A percentile compares a stretch with the other conserved stretches of the same genome.
phyloP scores from a whole-genome alignment of 768 basidiomycete genomes.

The Lactarius trivialis region DNA sequence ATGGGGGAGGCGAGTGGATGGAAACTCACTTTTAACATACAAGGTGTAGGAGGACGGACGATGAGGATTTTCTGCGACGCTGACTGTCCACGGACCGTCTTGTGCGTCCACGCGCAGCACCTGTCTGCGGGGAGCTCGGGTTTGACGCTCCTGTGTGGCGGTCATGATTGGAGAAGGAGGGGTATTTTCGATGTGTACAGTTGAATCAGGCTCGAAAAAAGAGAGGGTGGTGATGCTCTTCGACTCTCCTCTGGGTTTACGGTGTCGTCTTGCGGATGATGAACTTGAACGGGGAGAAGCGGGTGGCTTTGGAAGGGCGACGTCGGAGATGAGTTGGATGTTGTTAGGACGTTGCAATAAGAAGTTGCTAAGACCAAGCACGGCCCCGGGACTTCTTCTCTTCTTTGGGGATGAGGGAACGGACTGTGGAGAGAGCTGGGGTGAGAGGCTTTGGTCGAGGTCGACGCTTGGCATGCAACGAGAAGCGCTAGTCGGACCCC shows the following conservation, averaged over 20 bases:
- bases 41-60: constrained; percentile 68
- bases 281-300: constrained; percentile 37
- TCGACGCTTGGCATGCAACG: constrained; percentile 42
- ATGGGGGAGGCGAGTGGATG: constrained; percentile 18
- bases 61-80: constrained; percentile 79
- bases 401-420: constrained; percentile 26
- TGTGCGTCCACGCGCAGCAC: constrained; percentile 60
- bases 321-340: constrained; percentile 26
- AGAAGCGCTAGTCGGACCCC: constrained; percentile 25
- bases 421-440: constrained; percentile 28
- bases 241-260: constrained; percentile 33
- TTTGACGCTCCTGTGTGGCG: constrained; percentile 25
- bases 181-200: constrained; percentile 26
- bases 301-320: constrained; percentile 28
- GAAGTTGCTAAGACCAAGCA: constrained; percentile 40
- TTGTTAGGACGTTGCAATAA: constrained; percentile 27
- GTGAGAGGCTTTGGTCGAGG: constrained; percentile 29
- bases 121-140: constrained; percentile 34
- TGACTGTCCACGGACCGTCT: constrained; percentile 83
- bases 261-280: constrained; percentile 32
- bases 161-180: constrained; percentile 24
- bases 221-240: constrained; percentile 38
- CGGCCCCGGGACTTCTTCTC: constrained; percentile 44
- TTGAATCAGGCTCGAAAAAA: constrained; percentile 37
- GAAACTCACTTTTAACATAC: constrained; percentile 82